Conservation (phyloP, 2,329 filamentous ascomycete genomes). For the Aspergillus flavus region DNA sequence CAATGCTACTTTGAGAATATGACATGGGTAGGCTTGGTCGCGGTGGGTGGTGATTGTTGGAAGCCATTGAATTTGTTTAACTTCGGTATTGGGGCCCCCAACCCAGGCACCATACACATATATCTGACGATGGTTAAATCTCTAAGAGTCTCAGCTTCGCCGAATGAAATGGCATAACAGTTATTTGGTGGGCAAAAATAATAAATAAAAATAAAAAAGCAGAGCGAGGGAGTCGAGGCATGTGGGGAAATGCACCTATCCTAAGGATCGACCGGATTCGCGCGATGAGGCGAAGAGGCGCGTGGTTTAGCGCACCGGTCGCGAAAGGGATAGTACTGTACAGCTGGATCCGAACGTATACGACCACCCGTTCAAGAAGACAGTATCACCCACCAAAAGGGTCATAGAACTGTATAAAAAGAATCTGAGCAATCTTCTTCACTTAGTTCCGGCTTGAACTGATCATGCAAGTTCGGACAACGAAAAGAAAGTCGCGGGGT, state of each 20-base stretch:
- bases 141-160: background rate
- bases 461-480: background rate
- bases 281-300: constrained; percentile 36
- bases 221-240: constrained; percentile 17
- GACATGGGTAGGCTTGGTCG: constrained; percentile 38
- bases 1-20: constrained; percentile 43
- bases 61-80: constrained; percentile 28
- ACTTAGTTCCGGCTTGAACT: background rate
- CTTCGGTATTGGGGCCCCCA: constrained; percentile 11
- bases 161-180: constrained; percentile 14
- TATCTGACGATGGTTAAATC: background rate
- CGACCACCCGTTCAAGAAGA: background rate
- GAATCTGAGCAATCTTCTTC: background rate
- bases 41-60: constrained; percentile 32
- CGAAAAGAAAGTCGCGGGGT: constrained; percentile 28
- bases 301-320: constrained; percentile 31
- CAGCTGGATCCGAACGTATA: background rate
- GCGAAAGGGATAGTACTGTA: constrained; percentile 22
- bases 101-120: constrained; percentile 13
- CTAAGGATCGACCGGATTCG: constrained; percentile 28
- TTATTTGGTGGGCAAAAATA: constrained; percentile 8
- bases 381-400: background rate
- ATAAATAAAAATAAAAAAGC: constrained; percentile 16
- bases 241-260: constrained; percentile 29
- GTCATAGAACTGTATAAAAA: background rate